These are phyloP conservation scores for Aegilops bicornis DNA, from an alignment of 176 grass and related monocot species.

Conservation along the genomic window DNA sequence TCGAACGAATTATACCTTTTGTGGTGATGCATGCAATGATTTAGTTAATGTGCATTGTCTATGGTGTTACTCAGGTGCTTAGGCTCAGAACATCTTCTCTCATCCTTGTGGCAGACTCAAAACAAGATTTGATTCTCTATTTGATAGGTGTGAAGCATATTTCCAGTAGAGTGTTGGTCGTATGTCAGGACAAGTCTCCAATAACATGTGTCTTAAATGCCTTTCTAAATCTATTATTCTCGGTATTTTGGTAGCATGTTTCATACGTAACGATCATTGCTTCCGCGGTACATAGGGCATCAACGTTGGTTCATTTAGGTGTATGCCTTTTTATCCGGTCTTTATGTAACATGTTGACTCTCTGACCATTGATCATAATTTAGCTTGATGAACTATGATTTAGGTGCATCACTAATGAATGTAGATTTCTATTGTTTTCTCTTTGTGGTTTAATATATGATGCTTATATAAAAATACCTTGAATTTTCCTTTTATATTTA, in stretches of 20 bases:
- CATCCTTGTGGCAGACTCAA: no score
- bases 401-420: not conserved
- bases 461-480: not conserved
- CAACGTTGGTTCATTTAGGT: not conserved
- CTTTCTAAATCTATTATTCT: not conserved
- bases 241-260: not conserved
- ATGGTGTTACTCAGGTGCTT: not conserved
- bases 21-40: not conserved
- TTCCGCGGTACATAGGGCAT: not conserved
- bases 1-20: no score
- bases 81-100: not conserved
- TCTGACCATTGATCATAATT: not conserved
- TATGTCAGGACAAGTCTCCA: not conserved
- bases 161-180: not conserved
- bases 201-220: no score
- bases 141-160: not conserved
- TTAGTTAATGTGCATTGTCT: not conserved
- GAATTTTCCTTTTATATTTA: not conserved
- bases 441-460: not conserved
- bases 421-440: not conserved
- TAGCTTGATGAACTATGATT: not conserved
- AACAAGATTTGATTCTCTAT: not conserved
- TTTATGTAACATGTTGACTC: not conserved
- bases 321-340: not conserved
- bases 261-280: not conserved